Conservation (phyloP, 1,284 basidiomycete species). For the Ustilago xerochloae region DNA sequence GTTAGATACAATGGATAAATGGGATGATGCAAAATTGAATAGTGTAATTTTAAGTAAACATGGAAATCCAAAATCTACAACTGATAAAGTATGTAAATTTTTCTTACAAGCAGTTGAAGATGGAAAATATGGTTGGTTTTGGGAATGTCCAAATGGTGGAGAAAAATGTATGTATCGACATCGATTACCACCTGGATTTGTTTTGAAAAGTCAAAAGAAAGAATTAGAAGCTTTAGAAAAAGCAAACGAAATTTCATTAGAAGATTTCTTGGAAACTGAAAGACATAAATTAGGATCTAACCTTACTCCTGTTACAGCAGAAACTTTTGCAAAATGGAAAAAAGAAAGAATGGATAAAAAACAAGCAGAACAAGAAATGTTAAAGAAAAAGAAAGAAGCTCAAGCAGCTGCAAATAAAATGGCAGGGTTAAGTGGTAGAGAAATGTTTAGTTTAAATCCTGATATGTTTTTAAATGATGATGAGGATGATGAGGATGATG, state of each 20-base stretch:
- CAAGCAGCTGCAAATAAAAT: slow-evolving; percentile 89
- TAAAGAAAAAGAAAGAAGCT: slow-evolving; percentile 84
- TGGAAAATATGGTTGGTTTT: slow-evolving; percentile 92
- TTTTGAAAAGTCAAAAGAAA: slow-evolving; percentile 85
- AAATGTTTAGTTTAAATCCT: slow-evolving; percentile 91
- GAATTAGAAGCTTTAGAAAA: slow-evolving; percentile 78
- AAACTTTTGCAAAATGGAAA: slow-evolving; percentile 94
- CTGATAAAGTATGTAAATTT: slow-evolving; percentile 93
- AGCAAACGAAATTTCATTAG: slow-evolving; percentile 84
- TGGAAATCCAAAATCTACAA: slow-evolving; percentile 90
- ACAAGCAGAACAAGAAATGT: slow-evolving; percentile 85
- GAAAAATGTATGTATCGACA: slow-evolving; percentile 94
- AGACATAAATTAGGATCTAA: slow-evolving; percentile 76
- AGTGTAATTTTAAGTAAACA: slow-evolving; percentile 87
- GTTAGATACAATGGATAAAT: slow-evolving; percentile 93
- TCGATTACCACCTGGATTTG: slow-evolving; percentile 85
- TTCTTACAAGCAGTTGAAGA: slow-evolving; percentile 97
- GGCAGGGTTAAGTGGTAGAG: slow-evolving; percentile 92
- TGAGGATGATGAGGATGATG: slow-evolving; percentile 72
- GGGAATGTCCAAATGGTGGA: slow-evolving; percentile 72
- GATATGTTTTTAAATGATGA: slow-evolving; percentile 85
- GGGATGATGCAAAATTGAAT: slow-evolving; percentile 93
- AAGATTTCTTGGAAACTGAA: slow-evolving; percentile 99
- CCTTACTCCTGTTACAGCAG: slow-evolving; percentile 93
- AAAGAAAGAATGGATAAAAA: slow-evolving; percentile 73